Base-by-base conservation (phyloP, 495 filamentous ascomycete genomes). In the Lasiosphaeriaceae sp. region DNA sequence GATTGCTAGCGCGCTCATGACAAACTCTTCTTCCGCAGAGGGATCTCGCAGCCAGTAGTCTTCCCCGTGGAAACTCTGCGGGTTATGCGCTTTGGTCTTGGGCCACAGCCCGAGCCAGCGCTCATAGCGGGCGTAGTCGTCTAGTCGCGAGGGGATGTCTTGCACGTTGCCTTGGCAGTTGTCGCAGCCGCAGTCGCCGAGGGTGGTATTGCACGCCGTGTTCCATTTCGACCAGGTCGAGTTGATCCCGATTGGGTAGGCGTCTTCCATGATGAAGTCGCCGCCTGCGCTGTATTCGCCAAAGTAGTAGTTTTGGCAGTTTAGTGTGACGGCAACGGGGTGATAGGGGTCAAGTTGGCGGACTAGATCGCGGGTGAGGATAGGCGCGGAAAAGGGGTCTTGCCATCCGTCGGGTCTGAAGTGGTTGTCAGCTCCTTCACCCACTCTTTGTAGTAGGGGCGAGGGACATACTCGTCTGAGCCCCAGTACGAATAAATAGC, bases 161-260 rank as follows among this genome's bases (percentile, higher is more conserved):
- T 72, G 68, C 19, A 88, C 71, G 5, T 62, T 58, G 7, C 84
- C 83, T 0, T 60, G 52, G 64, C 86, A 90, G 65, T 86, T 81
- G 62, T 90, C 87, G 68, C 87, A 90, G 26, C 86, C 87, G 65
- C 86, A 89, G 68, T 84, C 82, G 45, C 87, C 87, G 39, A 88
- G 83, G 0, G 86, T 89, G 0, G 69, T 47, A 59, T 89, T 90
- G 65, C 85, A 88, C 0, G 66, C 64, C 0, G 82, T 86, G 34
- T 67, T 63, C 79, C 80, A 77, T 34, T 77, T 79, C 16, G 76
- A 79, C 17, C 59, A 75, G 16, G 73, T 75, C 2, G 69, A 65
- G 61, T 88, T 86, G 48, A 81, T 80, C 4, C 75, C 82, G 55
- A 89, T 77, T 0, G 87, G 86, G 62, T 90, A 90, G 0, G 80